phyloP scores from a whole-genome alignment of 768 basidiomycete genomes.

The Leccinum truebloodii region DNA sequence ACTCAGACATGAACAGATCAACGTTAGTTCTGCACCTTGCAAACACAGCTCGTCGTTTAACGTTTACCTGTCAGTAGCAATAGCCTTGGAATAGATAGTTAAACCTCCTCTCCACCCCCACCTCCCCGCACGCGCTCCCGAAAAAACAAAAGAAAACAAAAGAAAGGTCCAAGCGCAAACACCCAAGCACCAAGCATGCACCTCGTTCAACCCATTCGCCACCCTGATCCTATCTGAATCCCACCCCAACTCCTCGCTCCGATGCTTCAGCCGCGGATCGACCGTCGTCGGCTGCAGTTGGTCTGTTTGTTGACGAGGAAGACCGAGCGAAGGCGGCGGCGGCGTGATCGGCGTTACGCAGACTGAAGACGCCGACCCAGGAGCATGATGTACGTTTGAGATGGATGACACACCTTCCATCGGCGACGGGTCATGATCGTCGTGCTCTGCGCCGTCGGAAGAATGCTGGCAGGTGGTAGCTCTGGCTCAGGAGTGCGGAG shows the following conservation, averaged over 20 bases:
- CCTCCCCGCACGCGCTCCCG: neutral
- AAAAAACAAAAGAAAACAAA: neutral
- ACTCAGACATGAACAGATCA: too few species aligned
- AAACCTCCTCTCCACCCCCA: neutral
- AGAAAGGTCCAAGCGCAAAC: too few species aligned
- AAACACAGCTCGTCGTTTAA: neutral
- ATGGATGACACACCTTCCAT: slow-evolving; percentile 34
- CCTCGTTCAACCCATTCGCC: too few species aligned
- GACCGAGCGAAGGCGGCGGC: slow-evolving; percentile 26
- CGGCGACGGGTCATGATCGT: slow-evolving; percentile 35
- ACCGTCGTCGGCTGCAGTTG: slow-evolving; percentile 13
- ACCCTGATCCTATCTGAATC: too few species aligned
- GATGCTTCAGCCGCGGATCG: slow-evolving; percentile 34
- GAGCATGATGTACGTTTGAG: slow-evolving; percentile 8
- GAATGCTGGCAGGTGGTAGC: slow-evolving; percentile 25
- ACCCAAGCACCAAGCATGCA: too few species aligned
- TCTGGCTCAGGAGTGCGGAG: slow-evolving; percentile 4
- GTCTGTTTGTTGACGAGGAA: neutral
- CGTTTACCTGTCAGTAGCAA: slow-evolving; percentile 2
- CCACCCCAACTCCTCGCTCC: slow-evolving; percentile 17
- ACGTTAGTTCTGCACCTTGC: too few species aligned
- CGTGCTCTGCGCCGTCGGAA: slow-evolving; percentile 25
- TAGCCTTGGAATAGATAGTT: slow-evolving; percentile 25
- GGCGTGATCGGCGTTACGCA: slow-evolving; percentile 35
- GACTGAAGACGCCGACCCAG: slow-evolving; percentile 26